These are phyloP conservation scores for Kwoniella botswanensis DNA, from an alignment of 768 basidiomycete genomes.

Conservation along the genomic window DNA sequence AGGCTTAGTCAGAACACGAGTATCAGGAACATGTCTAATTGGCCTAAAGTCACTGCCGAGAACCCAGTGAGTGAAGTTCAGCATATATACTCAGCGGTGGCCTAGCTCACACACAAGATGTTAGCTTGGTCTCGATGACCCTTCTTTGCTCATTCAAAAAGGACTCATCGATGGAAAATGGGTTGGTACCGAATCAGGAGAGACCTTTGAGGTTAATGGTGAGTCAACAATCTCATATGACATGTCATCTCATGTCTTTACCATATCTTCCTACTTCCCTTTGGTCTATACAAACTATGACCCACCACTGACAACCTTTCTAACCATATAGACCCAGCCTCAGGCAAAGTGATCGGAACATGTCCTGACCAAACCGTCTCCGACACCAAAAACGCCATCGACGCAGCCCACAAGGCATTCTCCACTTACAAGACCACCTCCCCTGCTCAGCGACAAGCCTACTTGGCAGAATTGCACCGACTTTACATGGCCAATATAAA, in stretches of 20 bases:
- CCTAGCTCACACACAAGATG: neutral
- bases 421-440: constrained; percentile 84
- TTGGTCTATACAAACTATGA: neutral
- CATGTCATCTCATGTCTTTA: neutral
- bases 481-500: constrained; percentile 84
- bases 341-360: constrained; percentile 76
- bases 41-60: constrained; percentile 50
- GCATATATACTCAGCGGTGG: neutral
- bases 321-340: constrained; percentile 76
- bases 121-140: constrained; percentile 69
- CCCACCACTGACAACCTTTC: neutral
- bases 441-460: constrained; percentile 80
- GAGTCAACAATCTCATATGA: constrained; percentile 51
- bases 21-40: constrained; percentile 40
- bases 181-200: constrained; percentile 76
- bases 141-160: constrained; percentile 73
- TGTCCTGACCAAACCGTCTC: constrained; percentile 86
- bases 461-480: constrained; percentile 75
- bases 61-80: constrained; percentile 41
- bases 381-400: constrained; percentile 83
- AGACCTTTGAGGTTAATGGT: constrained; percentile 78
- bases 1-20: neutral
- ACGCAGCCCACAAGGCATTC: constrained; percentile 79
- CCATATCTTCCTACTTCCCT: neutral
- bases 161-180: constrained; percentile 84